A percentile compares a stretch with the other conserved stretches of the same genome.
Evolutionary conservation across 75 land plant species (phyloP).

Genomic region (Selaginella moellendorffii): DNA sequence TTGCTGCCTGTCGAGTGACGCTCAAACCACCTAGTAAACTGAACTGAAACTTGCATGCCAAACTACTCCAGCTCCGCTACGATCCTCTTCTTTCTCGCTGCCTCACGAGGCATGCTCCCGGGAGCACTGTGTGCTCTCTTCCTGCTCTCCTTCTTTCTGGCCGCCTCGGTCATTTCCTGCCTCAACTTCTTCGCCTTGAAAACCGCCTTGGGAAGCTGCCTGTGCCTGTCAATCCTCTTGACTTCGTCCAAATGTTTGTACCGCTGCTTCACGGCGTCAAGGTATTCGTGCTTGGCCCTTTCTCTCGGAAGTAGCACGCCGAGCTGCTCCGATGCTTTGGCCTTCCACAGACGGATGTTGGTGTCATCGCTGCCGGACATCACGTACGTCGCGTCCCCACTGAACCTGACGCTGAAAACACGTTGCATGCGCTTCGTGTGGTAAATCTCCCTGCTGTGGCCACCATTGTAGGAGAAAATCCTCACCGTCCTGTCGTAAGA

Average conservation of each 20-base stretch:
- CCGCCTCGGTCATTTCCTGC: conserved; percentile 43
- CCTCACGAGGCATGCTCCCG: conserved; percentile 35
- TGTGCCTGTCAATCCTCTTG: conserved; percentile 80
- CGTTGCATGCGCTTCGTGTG: conserved; percentile 97
- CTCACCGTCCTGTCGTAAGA: conserved; percentile 98
- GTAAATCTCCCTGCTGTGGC: conserved; percentile 89
- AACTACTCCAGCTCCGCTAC: conserved; percentile 50
- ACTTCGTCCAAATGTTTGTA: conserved; percentile 81
- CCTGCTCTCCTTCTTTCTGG: conserved; percentile 50
- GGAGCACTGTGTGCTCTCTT: conserved; percentile 83
- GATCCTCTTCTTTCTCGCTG: conserved; percentile 59
- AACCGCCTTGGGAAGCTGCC: conserved; percentile 82
- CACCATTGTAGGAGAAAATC: conserved; percentile 81
- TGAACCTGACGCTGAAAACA: conserved; percentile 74
- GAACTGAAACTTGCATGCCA: not conserved
- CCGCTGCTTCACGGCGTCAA: conserved; percentile 64
- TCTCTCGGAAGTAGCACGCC: conserved; percentile 97
- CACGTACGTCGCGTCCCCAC: conserved; percentile 72
- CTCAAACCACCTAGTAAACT: not conserved
- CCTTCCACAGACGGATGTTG: conserved; percentile 89
- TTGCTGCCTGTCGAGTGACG: too few relatives aligned
- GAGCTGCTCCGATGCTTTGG: conserved; percentile 92
- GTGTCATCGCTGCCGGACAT: conserved; percentile 98
- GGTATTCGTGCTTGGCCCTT: conserved; percentile 62
- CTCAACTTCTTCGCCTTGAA: conserved; percentile 62